These are phyloP conservation scores for Trichoderma pleuroti DNA, from an alignment of 2,329 filamentous ascomycete species.

Conservation along the genomic window DNA sequence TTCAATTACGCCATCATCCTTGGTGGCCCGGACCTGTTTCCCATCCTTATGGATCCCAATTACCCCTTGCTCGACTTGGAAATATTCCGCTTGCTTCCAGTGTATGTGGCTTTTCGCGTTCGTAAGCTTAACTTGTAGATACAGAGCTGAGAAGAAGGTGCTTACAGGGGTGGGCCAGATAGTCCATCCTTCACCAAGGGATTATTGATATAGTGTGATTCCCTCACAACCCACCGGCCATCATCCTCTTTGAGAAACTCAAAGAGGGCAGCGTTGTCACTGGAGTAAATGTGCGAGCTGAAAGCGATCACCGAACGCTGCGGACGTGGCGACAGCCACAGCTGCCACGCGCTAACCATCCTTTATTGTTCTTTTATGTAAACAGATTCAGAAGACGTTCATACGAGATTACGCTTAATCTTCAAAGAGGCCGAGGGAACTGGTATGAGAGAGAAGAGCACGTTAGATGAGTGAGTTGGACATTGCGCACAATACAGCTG, in stretches of 20 bases:
- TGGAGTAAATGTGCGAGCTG: background rate
- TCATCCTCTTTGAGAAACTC: slow-evolving; percentile 10
- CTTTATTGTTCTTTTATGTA: background rate
- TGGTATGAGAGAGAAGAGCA: background rate
- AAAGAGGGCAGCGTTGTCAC: background rate
- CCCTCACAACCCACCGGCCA: slow-evolving; percentile 5
- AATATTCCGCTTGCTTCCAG: slow-evolving; percentile 3
- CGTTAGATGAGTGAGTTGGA: background rate
- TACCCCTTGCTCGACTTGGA: background rate
- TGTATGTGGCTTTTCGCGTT: background rate
- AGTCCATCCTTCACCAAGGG: background rate
- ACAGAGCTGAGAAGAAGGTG: too few species aligned
- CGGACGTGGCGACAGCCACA: slow-evolving; percentile 11
- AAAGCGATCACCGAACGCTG: background rate
- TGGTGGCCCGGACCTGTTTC: background rate
- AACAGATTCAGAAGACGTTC: background rate
- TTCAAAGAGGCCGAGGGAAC: background rate
- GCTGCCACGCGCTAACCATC: background rate
- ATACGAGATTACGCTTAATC: background rate
- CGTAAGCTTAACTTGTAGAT: background rate
- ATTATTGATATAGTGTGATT: slow-evolving; percentile 1
- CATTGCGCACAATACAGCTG: background rate
- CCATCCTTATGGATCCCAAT: slow-evolving; percentile 1
- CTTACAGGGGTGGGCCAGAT: slow-evolving; percentile 9
- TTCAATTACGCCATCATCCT: slow-evolving; percentile 7